Evolutionary conservation across 257 asterid genomes (phyloP).

Genomic region (Nicotiana otophora): DNA sequence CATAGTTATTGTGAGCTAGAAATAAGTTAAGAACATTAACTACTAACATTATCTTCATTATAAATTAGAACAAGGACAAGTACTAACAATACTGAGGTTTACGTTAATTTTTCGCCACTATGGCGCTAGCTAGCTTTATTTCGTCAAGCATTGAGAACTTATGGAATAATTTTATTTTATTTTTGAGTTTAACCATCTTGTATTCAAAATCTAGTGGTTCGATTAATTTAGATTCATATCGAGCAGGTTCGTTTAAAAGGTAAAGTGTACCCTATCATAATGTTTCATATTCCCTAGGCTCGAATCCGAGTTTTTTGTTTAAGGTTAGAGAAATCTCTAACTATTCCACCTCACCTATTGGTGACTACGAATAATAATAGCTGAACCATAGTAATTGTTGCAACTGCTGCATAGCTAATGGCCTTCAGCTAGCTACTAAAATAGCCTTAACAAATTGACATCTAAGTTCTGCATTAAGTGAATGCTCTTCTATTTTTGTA

Average conservation of each 20-base stretch:
- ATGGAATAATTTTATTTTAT: too few relatives aligned
- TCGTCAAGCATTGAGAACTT: not conserved
- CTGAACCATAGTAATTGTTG: not conserved
- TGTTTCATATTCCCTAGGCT: too few relatives aligned
- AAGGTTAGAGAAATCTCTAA: too few relatives aligned
- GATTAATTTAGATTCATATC: too few relatives aligned
- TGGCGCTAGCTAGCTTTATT: not conserved
- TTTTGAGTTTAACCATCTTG: too few relatives aligned
- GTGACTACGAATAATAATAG: too few relatives aligned
- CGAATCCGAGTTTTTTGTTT: too few relatives aligned
- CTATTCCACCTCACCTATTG: not conserved
- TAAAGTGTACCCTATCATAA: too few relatives aligned
- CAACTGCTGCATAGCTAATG: not conserved
- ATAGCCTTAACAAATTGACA: not conserved
- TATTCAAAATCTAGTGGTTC: too few relatives aligned
- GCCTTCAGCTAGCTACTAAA: not conserved
- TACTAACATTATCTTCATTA: not conserved
- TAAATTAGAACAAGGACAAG: not conserved
- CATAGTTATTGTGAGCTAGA: not conserved
- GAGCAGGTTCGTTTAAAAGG: too few relatives aligned
- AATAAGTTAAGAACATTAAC: not conserved
- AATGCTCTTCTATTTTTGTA: not conserved
- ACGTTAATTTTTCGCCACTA: not conserved
- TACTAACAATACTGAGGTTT: not conserved
- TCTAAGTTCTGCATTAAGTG: not conserved